Evolutionary conservation across 768 basidiomycete genomes (phyloP).

Genomic region (Suillus hirtellus): DNA sequence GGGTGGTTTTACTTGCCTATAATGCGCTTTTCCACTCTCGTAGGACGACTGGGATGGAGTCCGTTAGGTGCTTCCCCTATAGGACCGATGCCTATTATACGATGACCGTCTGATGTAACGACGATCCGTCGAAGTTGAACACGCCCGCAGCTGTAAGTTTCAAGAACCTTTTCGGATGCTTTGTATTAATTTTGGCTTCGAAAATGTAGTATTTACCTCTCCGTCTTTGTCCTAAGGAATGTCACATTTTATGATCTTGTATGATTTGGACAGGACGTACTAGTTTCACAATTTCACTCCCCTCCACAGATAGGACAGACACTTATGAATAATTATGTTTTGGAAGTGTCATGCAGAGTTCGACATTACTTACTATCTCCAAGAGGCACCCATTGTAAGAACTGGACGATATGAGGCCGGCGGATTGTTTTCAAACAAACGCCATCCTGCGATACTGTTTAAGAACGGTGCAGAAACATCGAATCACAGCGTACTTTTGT

Average conservation of each 20-base stretch:
- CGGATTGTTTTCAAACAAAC: conserved; percentile 52
- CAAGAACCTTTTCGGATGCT: conserved; percentile 35
- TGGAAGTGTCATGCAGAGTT: conserved; percentile 12
- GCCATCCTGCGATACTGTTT: conserved; percentile 38
- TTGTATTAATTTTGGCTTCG: not conserved
- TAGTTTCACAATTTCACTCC: conserved; percentile 46
- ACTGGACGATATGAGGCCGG: conserved; percentile 45
- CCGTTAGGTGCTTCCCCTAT: conserved; percentile 42
- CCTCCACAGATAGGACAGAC: conserved; percentile 52
- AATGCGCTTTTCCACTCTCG: conserved; percentile 54
- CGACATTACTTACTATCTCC: conserved; percentile 40
- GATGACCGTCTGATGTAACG: conserved; percentile 45
- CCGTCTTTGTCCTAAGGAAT: conserved; percentile 46
- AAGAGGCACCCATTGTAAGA: conserved; percentile 51
- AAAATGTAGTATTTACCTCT: conserved; percentile 27
- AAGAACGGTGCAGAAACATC: not conserved
- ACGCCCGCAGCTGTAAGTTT: conserved; percentile 43
- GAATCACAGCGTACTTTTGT: conserved; percentile 32
- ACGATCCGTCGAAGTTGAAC: conserved; percentile 50
- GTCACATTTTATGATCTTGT: conserved; percentile 13
- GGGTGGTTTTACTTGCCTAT: conserved; percentile 37
- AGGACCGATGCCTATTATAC: conserved; percentile 54
- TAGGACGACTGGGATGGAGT: conserved; percentile 47
- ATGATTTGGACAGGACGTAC: conserved; percentile 28
- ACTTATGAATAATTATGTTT: conserved; percentile 25